A percentile compares a stretch with the other conserved stretches of the same genome.
These are phyloP conservation scores for Eimeria maxima DNA, from an alignment of 169 alveolate genomes.

Conservation along the genomic window DNA sequence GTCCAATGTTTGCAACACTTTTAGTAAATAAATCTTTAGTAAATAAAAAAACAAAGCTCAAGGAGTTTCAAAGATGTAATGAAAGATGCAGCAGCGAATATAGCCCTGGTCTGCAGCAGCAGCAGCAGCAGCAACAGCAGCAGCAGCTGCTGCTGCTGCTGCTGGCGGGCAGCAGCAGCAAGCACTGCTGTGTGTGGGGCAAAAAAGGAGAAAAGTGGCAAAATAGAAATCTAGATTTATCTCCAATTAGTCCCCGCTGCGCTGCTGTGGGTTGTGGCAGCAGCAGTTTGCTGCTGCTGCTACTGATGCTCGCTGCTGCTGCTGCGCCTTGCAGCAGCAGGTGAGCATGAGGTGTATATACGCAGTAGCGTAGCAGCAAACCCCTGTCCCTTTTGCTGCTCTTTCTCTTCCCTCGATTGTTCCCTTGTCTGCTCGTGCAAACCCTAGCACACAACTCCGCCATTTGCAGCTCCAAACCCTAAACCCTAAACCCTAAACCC, in stretches of 20 bases:
- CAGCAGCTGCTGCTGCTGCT: conserved; percentile 43
- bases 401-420: neutral
- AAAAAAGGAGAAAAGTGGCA: neutral
- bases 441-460: neutral
- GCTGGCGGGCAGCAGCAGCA: conserved; percentile 25
- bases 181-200: conserved; percentile 48
- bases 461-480: conserved; percentile 20
- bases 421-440: neutral
- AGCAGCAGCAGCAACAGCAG: conserved; percentile 49
- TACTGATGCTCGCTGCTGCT: conserved; percentile 35
- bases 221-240: neutral
- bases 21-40: neutral
- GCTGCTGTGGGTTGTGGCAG: neutral
- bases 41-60: neutral
- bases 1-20: neutral
- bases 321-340: conserved; percentile 57
- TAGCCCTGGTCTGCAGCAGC: conserved; percentile 33
- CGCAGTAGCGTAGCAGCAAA: neutral
- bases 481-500: conserved; percentile 45
- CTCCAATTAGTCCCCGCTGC: neutral
- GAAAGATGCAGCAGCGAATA: neutral
- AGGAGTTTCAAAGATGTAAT: neutral
- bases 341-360: conserved; percentile 7
- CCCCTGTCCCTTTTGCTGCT: neutral
- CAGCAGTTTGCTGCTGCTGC: neutral